Evolutionary conservation across 495 filamentous ascomycete genomes (phyloP).

Genomic region (Recurvomyces mirabilis): DNA sequence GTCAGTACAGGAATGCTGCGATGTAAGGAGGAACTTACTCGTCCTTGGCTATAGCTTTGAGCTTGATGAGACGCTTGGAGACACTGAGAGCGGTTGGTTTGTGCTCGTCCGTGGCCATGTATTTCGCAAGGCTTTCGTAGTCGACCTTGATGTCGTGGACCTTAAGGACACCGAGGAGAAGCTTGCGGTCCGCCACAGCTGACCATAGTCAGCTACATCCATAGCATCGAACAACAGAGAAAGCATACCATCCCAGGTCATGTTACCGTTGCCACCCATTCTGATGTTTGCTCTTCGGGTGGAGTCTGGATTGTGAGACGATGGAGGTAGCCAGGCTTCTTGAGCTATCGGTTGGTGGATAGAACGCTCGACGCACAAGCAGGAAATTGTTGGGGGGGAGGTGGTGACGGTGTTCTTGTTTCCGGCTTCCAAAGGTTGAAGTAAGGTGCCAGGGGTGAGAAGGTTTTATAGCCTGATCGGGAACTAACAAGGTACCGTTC

Average conservation of each 20-base stretch:
- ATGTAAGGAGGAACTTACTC: not conserved
- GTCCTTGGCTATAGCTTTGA: constrained; percentile 5
- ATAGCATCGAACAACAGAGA: not conserved
- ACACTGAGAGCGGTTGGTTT: constrained; percentile 1
- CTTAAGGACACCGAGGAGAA: constrained; percentile 15
- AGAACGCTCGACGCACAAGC: not conserved
- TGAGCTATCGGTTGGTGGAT: not conserved
- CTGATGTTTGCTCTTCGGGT: not conserved
- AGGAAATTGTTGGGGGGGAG: no score
- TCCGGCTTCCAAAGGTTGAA: no score
- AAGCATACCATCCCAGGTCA: not conserved
- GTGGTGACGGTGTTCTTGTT: no score
- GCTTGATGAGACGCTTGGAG: constrained; percentile 6
- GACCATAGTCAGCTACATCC: not conserved
- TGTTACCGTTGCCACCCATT: not conserved
- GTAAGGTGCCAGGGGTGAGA: no score
- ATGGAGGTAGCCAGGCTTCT: no score
- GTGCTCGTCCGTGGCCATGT: constrained; percentile 5
- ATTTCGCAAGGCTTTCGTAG: constrained; percentile 5
- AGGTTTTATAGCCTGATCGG: no score
- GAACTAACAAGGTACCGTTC: no score
- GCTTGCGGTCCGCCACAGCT: constrained; percentile 13
- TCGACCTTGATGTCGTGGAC: constrained; percentile 10
- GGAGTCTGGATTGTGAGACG: not conserved
- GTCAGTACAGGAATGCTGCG: no score